phyloP scores from a whole-genome alignment of 768 basidiomycete genomes.

The Cystobasidium tubakii region DNA sequence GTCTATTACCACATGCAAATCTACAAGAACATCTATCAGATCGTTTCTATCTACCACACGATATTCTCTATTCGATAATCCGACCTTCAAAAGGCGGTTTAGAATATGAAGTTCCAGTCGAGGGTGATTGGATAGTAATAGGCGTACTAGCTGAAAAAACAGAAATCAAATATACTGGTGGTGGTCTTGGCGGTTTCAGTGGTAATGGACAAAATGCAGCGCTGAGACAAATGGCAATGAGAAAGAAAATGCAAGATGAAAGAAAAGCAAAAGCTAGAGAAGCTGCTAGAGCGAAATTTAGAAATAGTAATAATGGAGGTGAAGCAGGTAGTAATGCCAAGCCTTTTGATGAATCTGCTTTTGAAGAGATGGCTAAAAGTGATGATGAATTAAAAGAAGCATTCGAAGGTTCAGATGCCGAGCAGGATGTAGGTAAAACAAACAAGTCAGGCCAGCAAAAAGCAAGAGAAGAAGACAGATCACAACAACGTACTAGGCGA shows the following conservation, averaged over 20 bases:
- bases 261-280: conserved; percentile 3
- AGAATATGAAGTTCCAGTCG: conserved; percentile 77
- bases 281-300: conserved; percentile 1
- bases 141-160: conserved; percentile 90
- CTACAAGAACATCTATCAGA: conserved; percentile 73
- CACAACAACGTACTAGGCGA: conserved; percentile 61
- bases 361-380: conserved; percentile 7
- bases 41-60: conserved; percentile 82
- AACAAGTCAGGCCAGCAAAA: no score
- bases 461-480: background rate
- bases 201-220: conserved; percentile 46
- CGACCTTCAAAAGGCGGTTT: conserved; percentile 60
- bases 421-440: conserved; percentile 17
- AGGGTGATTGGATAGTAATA: conserved; percentile 90
- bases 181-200: conserved; percentile 51
- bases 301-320: background rate
- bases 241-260: conserved; percentile 46
- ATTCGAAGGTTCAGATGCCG: conserved; percentile 22
- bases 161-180: conserved; percentile 64
- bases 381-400: conserved; percentile 37
- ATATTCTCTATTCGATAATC: conserved; percentile 77
- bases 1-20: conserved; percentile 66
- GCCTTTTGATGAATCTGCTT: background rate
- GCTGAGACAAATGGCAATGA: conserved; percentile 43
- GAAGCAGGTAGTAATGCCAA: conserved; percentile 23